phyloP scores from a whole-genome alignment of 2,329 filamentous ascomycete species.

The Ceratocystis smalleyi region DNA sequence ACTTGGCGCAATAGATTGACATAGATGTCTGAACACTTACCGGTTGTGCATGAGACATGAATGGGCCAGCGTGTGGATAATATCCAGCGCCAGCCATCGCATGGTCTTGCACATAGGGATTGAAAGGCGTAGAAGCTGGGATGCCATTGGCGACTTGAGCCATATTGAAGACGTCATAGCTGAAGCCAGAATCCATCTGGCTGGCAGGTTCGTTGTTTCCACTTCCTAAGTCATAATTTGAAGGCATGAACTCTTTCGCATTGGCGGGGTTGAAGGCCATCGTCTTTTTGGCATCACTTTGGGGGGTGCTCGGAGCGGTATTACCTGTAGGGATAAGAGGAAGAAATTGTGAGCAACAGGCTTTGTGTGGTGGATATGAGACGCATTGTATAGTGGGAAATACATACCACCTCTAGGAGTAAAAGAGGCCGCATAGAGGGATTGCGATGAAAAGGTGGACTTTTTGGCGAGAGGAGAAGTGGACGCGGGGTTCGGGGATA shows the following conservation, averaged over 20 bases:
- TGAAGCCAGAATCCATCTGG: conserved; percentile 15
- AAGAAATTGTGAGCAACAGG: not conserved
- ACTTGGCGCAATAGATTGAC: not conserved
- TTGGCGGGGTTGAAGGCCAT: conserved; percentile 39
- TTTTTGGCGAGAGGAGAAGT: conserved; percentile 36
- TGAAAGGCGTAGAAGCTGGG: conserved; percentile 37
- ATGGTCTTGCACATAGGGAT: conserved; percentile 69
- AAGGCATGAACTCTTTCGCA: conserved; percentile 45
- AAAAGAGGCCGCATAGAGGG: conserved; percentile 75
- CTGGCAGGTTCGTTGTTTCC: conserved; percentile 6
- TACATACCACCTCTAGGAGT: conserved; percentile 46
- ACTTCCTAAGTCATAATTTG: conserved; percentile 12
- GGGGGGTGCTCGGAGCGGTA: conserved; percentile 13
- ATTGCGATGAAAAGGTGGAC: conserved; percentile 70
- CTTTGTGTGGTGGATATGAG: not conserved
- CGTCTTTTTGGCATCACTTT: conserved; percentile 19
- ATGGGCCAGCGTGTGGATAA: conserved; percentile 45
- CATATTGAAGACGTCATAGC: conserved; percentile 51
- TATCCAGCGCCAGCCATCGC: conserved; percentile 44
- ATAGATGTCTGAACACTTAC: conserved; percentile 26
- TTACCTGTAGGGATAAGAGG: conserved; percentile 3
- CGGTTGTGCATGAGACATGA: conserved; percentile 41
- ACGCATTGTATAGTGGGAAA: not conserved
- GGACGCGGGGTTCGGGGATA: conserved; percentile 12
- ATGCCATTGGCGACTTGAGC: conserved; percentile 37